phyloP scores from a whole-genome alignment of 2,329 filamentous ascomycete genomes.

The Pestalotiopsis sp. region DNA sequence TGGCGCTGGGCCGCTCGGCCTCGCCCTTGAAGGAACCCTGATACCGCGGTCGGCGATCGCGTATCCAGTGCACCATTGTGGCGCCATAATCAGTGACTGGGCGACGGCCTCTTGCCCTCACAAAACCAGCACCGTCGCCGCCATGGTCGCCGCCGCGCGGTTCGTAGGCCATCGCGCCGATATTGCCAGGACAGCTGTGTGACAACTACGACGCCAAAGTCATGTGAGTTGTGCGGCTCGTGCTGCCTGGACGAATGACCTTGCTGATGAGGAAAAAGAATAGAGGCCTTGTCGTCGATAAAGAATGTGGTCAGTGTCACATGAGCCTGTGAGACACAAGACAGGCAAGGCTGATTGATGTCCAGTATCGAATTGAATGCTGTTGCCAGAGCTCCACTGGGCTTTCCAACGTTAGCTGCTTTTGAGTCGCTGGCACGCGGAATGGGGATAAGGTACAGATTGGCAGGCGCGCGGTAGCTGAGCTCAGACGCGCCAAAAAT shows the following conservation, averaged over 20 bases:
- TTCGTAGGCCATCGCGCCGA: constrained; percentile 54
- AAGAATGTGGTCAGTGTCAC: constrained; percentile 11
- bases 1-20: constrained; percentile 80
- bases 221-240: constrained; percentile 1
- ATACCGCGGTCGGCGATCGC: constrained; percentile 76
- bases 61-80: constrained; percentile 89
- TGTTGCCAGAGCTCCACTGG: constrained; percentile 2
- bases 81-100: constrained; percentile 93
- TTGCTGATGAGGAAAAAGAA: not conserved
- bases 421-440: not conserved
- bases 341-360: constrained; percentile 1
- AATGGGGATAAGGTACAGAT: too few relatives aligned
- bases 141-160: constrained; percentile 53
- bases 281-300: not conserved
- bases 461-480: not conserved
- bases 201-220: not conserved
- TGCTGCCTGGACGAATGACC: not conserved
- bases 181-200: constrained; percentile 2
- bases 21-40: constrained; percentile 74
- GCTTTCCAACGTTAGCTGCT: not conserved
- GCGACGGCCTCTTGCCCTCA: constrained; percentile 54
- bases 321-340: constrained; percentile 11
- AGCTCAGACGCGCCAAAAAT: not conserved
- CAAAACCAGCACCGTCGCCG: constrained; percentile 44
- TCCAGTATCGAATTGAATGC: constrained; percentile 9